Percentiles rank a stretch among this genome's conserved stretches.
Conservation (phyloP, 768 basidiomycete genomes). For the Coprinellus micaceus region DNA sequence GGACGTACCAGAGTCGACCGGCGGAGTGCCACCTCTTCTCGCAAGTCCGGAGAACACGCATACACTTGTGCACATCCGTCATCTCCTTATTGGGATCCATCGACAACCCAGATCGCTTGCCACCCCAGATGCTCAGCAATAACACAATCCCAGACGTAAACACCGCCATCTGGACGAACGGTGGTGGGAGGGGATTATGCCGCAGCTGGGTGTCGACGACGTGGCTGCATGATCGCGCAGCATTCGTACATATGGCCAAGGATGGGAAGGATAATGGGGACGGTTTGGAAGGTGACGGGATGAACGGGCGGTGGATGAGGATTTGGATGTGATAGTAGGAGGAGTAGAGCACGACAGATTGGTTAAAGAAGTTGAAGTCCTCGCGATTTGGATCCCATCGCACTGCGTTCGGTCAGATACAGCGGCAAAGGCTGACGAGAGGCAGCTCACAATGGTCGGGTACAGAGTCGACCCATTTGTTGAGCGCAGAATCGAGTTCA, state of each 20-base stretch:
- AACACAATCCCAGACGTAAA: constrained; percentile 55
- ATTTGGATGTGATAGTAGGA: constrained; percentile 62
- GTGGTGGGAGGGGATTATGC: constrained; percentile 27
- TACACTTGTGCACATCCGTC: constrained; percentile 63
- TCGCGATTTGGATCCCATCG: constrained; percentile 53
- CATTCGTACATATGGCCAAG: constrained; percentile 72
- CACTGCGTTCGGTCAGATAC: constrained; percentile 26
- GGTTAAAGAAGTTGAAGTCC: constrained; percentile 46
- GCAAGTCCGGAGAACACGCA: constrained; percentile 44
- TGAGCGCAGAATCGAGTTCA: constrained; percentile 68
- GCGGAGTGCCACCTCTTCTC: constrained; percentile 43
- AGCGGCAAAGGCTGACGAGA: background rate
- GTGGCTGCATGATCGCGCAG: constrained; percentile 79
- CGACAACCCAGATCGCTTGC: constrained; percentile 45
- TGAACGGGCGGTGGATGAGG: constrained; percentile 74
- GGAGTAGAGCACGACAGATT: constrained; percentile 55
- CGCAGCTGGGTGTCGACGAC: constrained; percentile 59
- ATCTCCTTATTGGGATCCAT: constrained; percentile 53
- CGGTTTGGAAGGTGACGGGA: constrained; percentile 53
- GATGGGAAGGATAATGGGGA: constrained; percentile 56
- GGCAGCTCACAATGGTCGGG: constrained; percentile 51
- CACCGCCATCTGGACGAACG: constrained; percentile 37
- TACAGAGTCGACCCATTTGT: constrained; percentile 66
- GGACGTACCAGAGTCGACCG: constrained; percentile 44
- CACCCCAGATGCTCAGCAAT: constrained; percentile 66